These are phyloP conservation scores for Rhodotorula mucilaginosa DNA, from an alignment of 1,284 basidiomycete genomes.

Conservation along the genomic window DNA sequence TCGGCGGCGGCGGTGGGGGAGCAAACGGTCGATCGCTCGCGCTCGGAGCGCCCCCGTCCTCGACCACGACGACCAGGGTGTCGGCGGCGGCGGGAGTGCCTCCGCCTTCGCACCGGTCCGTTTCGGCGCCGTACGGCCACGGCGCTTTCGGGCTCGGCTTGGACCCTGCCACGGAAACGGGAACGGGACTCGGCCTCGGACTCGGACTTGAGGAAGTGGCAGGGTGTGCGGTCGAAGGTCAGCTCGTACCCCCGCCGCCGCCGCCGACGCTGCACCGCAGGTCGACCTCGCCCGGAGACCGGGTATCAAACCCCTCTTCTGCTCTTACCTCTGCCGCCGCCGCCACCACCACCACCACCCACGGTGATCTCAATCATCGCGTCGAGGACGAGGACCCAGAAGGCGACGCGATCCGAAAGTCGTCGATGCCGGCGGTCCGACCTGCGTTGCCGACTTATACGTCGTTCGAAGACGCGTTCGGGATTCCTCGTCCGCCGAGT, in stretches of 20 bases:
- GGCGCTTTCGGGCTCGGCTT: not conserved
- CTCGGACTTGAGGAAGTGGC: too few species aligned
- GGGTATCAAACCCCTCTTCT: not conserved
- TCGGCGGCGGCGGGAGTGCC: too few species aligned
- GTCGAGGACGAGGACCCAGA: too few species aligned
- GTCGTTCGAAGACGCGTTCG: conserved; percentile 20
- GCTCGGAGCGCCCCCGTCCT: not conserved
- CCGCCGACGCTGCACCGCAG: not conserved
- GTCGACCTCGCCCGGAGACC: not conserved
- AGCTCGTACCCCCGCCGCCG: too few species aligned
- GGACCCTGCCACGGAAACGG: too few species aligned
- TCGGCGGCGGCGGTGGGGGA: too few species aligned
- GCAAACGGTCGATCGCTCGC: not conserved
- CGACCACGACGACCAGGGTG: not conserved
- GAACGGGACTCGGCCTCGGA: too few species aligned
- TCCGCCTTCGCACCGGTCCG: not conserved
- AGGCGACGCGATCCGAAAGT: too few species aligned
- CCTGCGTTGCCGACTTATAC: conserved; percentile 15
- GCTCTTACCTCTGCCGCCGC: not conserved
- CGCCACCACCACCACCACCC: too few species aligned
- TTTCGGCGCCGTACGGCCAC: not conserved
- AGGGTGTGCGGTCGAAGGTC: not conserved
- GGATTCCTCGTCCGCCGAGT: conserved; percentile 10
- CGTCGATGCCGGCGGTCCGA: not conserved
- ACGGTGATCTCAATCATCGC: too few species aligned